These are phyloP conservation scores for Blastobotrys terrestris DNA, from an alignment of 805 yeast species.

Conservation along the genomic window DNA sequence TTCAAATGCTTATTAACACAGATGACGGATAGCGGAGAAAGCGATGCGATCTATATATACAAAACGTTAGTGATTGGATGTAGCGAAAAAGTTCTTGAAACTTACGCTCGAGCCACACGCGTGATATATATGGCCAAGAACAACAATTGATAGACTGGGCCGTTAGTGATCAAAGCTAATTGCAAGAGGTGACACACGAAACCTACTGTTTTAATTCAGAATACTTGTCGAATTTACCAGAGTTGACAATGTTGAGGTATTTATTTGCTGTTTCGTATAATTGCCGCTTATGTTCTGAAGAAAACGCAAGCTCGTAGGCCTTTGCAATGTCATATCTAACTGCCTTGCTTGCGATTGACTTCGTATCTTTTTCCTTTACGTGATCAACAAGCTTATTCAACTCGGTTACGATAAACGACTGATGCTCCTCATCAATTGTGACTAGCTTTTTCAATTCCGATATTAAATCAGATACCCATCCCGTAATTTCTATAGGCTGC, in stretches of 20 bases:
- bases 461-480: background rate
- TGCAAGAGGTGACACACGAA: background rate
- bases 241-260: conserved; percentile 16
- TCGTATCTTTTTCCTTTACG: conserved; percentile 11
- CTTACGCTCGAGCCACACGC: conserved; percentile 26
- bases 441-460: background rate
- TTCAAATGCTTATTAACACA: conserved; percentile 25
- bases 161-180: background rate
- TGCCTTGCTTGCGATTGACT: conserved; percentile 9
- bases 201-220: conserved; percentile 26
- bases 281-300: conserved; percentile 7
- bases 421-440: conserved; percentile 11
- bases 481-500: background rate
- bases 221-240: conserved; percentile 26
- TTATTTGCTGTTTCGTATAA: conserved; percentile 26
- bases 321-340: conserved; percentile 14
- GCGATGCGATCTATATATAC: conserved; percentile 23
- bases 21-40: conserved; percentile 28
- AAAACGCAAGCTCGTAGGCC: conserved; percentile 11
- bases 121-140: conserved; percentile 23
- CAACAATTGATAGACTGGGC: conserved; percentile 20
- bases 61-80: conserved; percentile 2
- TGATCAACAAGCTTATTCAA: conserved; percentile 11
- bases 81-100: background rate
- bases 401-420: conserved; percentile 12